Conservation (phyloP, 73 alveolate species). For the Paramecium sexaurelia region DNA sequence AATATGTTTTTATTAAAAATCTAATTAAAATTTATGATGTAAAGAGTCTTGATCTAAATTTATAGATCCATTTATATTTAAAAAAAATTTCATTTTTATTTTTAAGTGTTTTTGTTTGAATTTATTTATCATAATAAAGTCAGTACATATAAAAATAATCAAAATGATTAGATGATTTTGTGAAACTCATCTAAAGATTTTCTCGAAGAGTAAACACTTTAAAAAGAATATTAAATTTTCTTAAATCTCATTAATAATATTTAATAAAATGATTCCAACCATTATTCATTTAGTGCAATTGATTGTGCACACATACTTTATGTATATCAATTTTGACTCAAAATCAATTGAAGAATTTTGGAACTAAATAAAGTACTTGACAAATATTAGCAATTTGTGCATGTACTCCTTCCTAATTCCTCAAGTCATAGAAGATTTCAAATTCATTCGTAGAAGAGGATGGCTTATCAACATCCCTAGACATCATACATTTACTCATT, state of each 20-base stretch:
- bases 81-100: no score
- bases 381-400: constrained; percentile 39
- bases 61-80: no score
- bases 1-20: no score
- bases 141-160: no score
- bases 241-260: neutral
- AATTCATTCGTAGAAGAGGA: neutral
- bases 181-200: neutral
- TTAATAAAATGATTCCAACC: neutral
- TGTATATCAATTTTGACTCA: constrained; percentile 25
- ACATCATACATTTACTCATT: neutral
- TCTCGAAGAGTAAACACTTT: neutral
- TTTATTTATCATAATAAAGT: no score
- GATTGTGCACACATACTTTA: constrained; percentile 15
- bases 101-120: no score
- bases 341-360: neutral
- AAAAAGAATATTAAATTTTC: neutral
- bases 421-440: neutral
- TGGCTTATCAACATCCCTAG: constrained; percentile 24
- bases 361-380: constrained; percentile 31
- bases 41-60: no score
- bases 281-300: neutral
- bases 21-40: no score
- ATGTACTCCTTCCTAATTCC: constrained; percentile 39
- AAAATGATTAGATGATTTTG: no score